These are phyloP conservation scores for Cymbopogon citratus DNA, from an alignment of 176 grass and related monocot species.

Conservation along the genomic window DNA sequence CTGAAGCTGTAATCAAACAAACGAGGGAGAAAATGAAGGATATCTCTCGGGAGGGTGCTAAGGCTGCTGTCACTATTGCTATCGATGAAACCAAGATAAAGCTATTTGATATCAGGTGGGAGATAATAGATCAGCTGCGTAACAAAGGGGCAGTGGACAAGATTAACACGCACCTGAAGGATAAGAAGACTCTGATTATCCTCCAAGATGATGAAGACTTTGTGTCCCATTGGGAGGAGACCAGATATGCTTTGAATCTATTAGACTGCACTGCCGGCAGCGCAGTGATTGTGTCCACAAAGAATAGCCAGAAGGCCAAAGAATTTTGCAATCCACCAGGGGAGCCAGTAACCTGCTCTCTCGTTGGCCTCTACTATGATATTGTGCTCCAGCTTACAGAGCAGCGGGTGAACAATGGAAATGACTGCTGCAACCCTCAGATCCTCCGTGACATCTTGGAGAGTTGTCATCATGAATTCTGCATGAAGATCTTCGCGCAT, in stretches of 20 bases:
- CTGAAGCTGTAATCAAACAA: not conserved
- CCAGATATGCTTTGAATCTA: not conserved
- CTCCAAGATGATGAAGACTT: not conserved
- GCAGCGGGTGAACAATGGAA: not conserved
- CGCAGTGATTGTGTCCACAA: not conserved
- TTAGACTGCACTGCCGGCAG: not conserved
- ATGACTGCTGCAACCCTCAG: not conserved
- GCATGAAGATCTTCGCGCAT: not conserved
- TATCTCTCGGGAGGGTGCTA: not conserved
- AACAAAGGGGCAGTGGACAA: not conserved
- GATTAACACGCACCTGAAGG: not conserved
- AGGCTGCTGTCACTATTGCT: not conserved
- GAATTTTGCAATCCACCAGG: not conserved
- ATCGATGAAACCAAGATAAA: not conserved
- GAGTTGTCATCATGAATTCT: not conserved
- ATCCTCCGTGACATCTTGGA: not conserved
- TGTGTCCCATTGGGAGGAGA: not conserved
- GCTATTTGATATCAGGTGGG: not conserved
- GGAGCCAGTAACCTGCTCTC: not conserved
- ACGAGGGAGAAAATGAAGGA: not conserved
- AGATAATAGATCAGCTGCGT: not conserved
- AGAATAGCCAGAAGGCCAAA: not conserved
- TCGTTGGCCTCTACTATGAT: not conserved
- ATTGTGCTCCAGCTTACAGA: not conserved
- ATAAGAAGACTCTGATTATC: not conserved